Conservation (phyloP, 768 basidiomycete genomes). For the Rhodotorula babjevae region DNA sequence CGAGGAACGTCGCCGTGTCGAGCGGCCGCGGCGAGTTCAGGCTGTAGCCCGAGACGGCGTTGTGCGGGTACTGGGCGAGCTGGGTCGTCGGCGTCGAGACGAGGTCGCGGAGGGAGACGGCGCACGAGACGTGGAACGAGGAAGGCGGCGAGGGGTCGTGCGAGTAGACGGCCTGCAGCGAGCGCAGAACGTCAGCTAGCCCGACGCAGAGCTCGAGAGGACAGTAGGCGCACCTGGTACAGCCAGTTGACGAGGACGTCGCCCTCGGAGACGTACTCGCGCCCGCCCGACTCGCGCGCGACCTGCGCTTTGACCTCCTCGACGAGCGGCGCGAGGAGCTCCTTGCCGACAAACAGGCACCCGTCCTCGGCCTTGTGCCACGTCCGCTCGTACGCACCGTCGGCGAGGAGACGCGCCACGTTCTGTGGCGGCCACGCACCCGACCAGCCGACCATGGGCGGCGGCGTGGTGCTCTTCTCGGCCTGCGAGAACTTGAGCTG, state of each 20-base stretch:
- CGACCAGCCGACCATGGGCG: constrained; percentile 7
- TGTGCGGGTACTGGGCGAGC: constrained; percentile 5
- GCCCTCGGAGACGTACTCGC: not conserved
- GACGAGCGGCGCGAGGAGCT: not conserved
- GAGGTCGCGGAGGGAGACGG: constrained; percentile 4
- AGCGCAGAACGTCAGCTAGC: too few relatives aligned
- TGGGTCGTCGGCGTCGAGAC: not conserved
- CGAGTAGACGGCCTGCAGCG: not conserved
- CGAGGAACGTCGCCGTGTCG: not conserved
- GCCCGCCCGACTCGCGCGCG: not conserved
- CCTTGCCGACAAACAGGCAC: constrained; percentile 4
- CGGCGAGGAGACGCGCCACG: not conserved
- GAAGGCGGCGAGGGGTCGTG: not conserved
- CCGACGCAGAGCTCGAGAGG: not conserved
- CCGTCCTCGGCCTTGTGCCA: constrained; percentile 9
- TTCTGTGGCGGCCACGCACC: constrained; percentile 3
- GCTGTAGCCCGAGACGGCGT: constrained; percentile 1
- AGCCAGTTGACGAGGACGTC: constrained; percentile 5
- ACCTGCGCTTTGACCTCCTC: not conserved
- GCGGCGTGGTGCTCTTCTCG: not conserved
- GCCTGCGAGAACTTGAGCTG: not conserved
- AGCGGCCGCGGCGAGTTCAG: not conserved
- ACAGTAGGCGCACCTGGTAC: not conserved
- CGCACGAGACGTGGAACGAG: not conserved
- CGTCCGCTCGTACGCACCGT: not conserved